Conservation (phyloP, 176 grass and related monocot genomes). For the Neostapfia colusana region DNA sequence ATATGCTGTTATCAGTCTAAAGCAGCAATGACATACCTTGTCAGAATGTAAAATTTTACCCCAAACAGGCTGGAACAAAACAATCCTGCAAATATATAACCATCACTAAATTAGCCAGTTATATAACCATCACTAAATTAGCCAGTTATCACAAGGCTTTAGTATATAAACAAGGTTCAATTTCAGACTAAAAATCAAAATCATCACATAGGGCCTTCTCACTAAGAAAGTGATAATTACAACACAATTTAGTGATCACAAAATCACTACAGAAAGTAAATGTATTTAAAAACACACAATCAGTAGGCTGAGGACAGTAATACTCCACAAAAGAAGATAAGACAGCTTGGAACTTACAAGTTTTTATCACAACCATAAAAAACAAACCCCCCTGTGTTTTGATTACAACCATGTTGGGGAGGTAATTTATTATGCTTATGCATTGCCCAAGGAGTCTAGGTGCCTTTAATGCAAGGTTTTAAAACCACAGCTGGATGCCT, state of each 20-base stretch:
- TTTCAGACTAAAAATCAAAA: conserved; percentile 4
- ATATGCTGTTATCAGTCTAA: conserved; percentile 24
- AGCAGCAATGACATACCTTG: conserved; percentile 21
- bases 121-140: background rate
- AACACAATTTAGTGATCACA: too few species aligned
- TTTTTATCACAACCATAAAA: background rate
- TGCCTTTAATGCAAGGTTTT: too few species aligned
- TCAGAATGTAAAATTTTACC: conserved; percentile 16
- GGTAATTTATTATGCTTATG: too few species aligned
- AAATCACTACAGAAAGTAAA: background rate
- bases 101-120: too few species aligned
- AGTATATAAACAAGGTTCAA: conserved; percentile 4
- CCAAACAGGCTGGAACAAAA: conserved; percentile 17
- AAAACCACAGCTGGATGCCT: too few species aligned
- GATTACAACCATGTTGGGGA: background rate
- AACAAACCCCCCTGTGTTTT: background rate
- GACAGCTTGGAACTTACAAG: background rate
- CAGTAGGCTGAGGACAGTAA: background rate
- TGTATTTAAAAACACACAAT: background rate
- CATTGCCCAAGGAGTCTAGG: background rate
- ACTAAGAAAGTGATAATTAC: background rate
- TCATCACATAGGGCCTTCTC: background rate
- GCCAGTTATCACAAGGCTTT: background rate
- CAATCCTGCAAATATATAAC: conserved; percentile 35
- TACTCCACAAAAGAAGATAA: too few species aligned